Conservation (phyloP, 75 land plant genomes). For the Cunninghamia lanceolata region DNA sequence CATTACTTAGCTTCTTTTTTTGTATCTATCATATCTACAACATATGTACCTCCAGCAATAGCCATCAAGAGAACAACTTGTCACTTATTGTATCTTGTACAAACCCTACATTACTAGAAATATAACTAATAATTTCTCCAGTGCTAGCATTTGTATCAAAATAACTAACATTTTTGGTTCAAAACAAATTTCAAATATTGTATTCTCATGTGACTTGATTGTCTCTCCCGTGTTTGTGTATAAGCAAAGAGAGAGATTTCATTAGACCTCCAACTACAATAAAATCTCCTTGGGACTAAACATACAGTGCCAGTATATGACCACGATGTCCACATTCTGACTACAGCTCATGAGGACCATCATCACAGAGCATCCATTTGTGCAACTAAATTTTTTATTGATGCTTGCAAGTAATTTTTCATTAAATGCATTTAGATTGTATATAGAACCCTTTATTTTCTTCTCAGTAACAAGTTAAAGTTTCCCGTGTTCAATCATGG, state of each 20-base stretch:
- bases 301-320: constrained; percentile 93
- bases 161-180: too few species aligned
- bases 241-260: constrained; percentile 89
- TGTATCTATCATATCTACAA: too few species aligned
- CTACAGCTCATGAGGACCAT: constrained; percentile 85
- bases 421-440: constrained; percentile 92
- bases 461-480: constrained; percentile 77
- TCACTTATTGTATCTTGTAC: too few species aligned
- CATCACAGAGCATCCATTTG: constrained; percentile 95
- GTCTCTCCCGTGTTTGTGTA: too few species aligned
- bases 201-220: too few species aligned
- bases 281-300: constrained; percentile 96
- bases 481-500: constrained; percentile 51
- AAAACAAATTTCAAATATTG: too few species aligned
- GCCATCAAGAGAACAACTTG: too few species aligned
- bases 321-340: constrained; percentile 98
- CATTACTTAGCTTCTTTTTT: too few species aligned
- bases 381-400: constrained; percentile 92
- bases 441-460: constrained; percentile 97
- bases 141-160: too few species aligned
- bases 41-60: too few species aligned
- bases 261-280: constrained; percentile 98
- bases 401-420: constrained; percentile 97
- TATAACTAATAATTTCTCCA: too few species aligned
- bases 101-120: too few species aligned